Conservation (phyloP, 2,329 filamentous ascomycete species). For the Aspergillus proliferans region DNA sequence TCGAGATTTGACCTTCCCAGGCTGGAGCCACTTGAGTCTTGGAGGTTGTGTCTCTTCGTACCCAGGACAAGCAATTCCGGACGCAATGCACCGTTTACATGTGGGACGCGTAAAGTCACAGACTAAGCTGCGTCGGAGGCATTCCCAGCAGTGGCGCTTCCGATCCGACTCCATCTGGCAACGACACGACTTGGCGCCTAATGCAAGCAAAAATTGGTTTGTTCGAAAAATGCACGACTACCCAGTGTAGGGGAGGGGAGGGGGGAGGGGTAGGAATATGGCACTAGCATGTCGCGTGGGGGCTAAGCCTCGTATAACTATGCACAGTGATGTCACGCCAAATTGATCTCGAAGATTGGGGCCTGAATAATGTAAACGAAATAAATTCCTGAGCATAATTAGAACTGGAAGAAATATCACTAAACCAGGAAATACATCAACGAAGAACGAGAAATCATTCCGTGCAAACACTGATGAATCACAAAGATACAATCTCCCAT, state of each 20-base stretch:
- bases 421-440: too few relatives aligned
- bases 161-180: neutral
- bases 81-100: slow-evolving; percentile 32
- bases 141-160: slow-evolving; percentile 39
- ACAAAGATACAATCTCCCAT: too few relatives aligned
- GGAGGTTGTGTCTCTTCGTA: slow-evolving; percentile 35
- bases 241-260: neutral
- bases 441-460: too few relatives aligned
- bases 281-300: neutral
- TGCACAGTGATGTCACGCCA: too few relatives aligned
- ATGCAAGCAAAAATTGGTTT: too few relatives aligned
- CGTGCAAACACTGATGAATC: too few relatives aligned
- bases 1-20: neutral
- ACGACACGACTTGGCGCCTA: neutral
- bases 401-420: too few relatives aligned
- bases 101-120: slow-evolving; percentile 33
- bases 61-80: slow-evolving; percentile 34
- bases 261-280: neutral
- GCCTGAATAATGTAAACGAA: too few relatives aligned
- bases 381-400: too few relatives aligned
- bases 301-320: neutral
- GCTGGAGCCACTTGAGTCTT: neutral
- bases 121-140: slow-evolving; percentile 35
- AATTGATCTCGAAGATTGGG: too few relatives aligned
- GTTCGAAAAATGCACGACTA: neutral